Conservation (phyloP, 768 basidiomycete genomes). For the Tulasnella sp. region DNA sequence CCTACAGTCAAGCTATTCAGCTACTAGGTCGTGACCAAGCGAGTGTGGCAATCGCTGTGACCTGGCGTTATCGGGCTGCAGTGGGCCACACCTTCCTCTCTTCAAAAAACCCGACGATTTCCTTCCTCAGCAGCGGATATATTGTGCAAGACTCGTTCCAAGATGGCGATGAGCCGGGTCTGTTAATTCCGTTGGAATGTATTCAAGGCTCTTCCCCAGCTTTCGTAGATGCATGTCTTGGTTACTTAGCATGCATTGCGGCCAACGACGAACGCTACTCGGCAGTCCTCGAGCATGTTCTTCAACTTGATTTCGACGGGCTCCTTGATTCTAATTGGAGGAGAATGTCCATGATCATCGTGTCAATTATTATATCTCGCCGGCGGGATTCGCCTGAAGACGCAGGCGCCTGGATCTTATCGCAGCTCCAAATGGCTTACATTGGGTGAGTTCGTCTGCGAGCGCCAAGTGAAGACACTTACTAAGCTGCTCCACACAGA, state of each 20-base stretch:
- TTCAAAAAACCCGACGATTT: not conserved
- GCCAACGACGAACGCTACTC: not conserved
- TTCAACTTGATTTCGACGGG: not conserved
- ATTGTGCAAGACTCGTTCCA: not conserved
- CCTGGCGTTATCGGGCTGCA: not conserved
- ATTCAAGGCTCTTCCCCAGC: not conserved
- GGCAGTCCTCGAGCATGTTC: not conserved
- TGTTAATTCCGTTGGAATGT: not conserved
- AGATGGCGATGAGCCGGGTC: not conserved
- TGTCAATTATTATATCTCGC: not conserved
- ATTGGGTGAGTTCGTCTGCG: too few species aligned
- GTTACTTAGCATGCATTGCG: not conserved
- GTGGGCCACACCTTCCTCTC: not conserved
- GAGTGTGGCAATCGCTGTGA: not conserved
- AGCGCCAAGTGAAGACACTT: too few species aligned
- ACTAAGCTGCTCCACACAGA: too few species aligned
- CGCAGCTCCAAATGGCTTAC: too few species aligned
- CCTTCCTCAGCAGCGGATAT: not conserved
- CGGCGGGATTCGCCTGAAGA: too few species aligned
- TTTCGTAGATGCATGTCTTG: not conserved
- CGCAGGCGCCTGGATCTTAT: too few species aligned
- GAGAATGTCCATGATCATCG: not conserved
- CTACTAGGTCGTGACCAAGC: not conserved
- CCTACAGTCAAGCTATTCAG: not conserved
- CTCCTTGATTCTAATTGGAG: not conserved